These are phyloP conservation scores for Pestalotiopsis sp. DNA, from an alignment of 2,329 filamentous ascomycete genomes.

Conservation along the genomic window DNA sequence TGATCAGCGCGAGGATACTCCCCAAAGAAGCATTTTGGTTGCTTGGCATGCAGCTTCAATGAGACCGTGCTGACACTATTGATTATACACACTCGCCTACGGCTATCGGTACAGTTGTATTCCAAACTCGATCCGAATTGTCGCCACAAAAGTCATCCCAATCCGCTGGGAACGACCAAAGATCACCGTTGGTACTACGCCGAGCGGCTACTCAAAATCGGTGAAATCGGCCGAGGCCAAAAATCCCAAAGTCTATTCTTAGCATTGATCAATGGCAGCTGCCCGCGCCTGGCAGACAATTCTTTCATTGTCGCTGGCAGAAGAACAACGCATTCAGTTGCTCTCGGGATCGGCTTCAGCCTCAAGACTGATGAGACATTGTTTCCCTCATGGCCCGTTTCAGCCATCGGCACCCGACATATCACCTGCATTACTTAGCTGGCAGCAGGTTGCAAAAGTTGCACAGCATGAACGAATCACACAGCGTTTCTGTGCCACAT, in stretches of 20 bases:
- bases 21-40: neutral
- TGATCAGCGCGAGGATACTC: neutral
- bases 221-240: neutral
- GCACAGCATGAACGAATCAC: neutral
- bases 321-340: neutral
- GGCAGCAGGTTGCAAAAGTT: neutral
- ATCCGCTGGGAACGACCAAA: neutral
- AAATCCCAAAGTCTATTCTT: conserved; percentile 5
- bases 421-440: neutral
- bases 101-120: neutral
- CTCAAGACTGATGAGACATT: neutral
- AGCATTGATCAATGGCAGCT: neutral
- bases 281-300: neutral
- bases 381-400: neutral
- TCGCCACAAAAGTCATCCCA: neutral
- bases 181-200: neutral
- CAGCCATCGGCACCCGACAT: neutral
- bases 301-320: neutral
- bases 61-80: no score
- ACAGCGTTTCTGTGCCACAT: neutral
- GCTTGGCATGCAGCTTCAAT: no score
- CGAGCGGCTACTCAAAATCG: neutral
- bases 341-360: neutral
- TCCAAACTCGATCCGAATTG: neutral
- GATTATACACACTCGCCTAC: neutral